phyloP scores from a whole-genome alignment of 192 early-diverging fungal species.

The Neocallimastix lanati region DNA sequence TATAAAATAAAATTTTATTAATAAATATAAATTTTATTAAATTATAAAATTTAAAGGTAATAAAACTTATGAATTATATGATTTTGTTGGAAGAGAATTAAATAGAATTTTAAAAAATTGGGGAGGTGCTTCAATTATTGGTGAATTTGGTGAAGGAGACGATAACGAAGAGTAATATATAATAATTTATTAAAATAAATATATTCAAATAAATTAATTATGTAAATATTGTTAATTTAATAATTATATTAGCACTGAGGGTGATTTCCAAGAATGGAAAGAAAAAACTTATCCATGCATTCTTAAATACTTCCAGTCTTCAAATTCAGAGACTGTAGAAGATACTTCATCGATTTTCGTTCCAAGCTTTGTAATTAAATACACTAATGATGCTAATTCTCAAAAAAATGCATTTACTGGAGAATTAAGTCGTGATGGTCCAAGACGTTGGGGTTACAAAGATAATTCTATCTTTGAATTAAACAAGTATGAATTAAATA shows the following conservation, averaged over 20 bases:
- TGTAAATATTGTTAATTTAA: too few relatives aligned
- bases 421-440: conserved; percentile 21
- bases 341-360: conserved; percentile 13
- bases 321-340: neutral
- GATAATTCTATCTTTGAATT: neutral
- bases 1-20: too few relatives aligned
- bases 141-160: conserved; percentile 81
- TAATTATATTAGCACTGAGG: conserved; percentile 90
- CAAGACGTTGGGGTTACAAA: conserved; percentile 15
- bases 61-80: conserved; percentile 81
- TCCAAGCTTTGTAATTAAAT: conserved; percentile 16
- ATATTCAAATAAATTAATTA: too few relatives aligned
- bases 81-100: conserved; percentile 55
- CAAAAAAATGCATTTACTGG: conserved; percentile 30
- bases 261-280: conserved; percentile 93
- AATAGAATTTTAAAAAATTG: conserved; percentile 45
- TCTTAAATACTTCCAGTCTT: conserved; percentile 32
- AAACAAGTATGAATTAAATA: neutral
- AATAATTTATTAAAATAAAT: neutral
- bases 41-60: conserved; percentile 12
- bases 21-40: too few relatives aligned
- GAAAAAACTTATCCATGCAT: conserved; percentile 61
- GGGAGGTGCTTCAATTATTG: conserved; percentile 55
- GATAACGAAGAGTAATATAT: conserved; percentile 52
- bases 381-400: conserved; percentile 8